Conservation (phyloP, 495 filamentous ascomycete genomes). For the Hypomontagnella monticulosa region DNA sequence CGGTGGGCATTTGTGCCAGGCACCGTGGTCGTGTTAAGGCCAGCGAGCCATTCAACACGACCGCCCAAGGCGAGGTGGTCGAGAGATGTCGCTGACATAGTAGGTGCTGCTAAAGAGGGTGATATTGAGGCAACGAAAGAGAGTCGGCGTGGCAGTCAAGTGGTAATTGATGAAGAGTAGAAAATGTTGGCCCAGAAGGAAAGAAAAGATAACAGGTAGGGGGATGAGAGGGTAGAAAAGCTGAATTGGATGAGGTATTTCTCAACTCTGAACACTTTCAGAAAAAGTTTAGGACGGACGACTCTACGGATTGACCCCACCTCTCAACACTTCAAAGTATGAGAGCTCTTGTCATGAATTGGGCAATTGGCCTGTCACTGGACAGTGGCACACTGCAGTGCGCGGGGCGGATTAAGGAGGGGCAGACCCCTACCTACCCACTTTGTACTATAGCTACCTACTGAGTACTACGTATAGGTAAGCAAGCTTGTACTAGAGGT, state of each 20-base stretch:
- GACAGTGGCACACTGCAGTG: neutral
- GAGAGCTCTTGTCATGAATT: neutral
- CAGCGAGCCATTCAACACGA: constrained; percentile 91
- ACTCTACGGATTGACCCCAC: constrained; percentile 40
- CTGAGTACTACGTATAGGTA: no score
- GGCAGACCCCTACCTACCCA: constrained; percentile 5
- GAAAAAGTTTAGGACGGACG: constrained; percentile 32
- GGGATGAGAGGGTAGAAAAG: constrained; percentile 2
- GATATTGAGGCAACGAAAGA: constrained; percentile 7
- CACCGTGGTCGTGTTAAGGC: constrained; percentile 76
- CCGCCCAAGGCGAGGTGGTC: constrained; percentile 82
- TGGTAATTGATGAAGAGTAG: neutral
- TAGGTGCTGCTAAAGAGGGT: constrained; percentile 3
- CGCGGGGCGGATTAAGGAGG: constrained; percentile 9
- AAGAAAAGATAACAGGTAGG: neutral
- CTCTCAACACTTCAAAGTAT: constrained; percentile 8
- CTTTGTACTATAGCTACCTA: neutral
- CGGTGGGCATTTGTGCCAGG: constrained; percentile 84
- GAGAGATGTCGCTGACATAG: constrained; percentile 57
- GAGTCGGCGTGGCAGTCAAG: neutral
- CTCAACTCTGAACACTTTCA: constrained; percentile 22
- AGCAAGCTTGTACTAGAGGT: constrained; percentile 1
- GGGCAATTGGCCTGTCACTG: constrained; percentile 7
- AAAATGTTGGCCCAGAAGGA: constrained; percentile 1
- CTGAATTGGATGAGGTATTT: constrained; percentile 37